Percentiles rank a stretch among this genome's conserved stretches.
Evolutionary conservation across 495 filamentous ascomycete species (phyloP).

Genomic region (Penicillium nucicola): DNA sequence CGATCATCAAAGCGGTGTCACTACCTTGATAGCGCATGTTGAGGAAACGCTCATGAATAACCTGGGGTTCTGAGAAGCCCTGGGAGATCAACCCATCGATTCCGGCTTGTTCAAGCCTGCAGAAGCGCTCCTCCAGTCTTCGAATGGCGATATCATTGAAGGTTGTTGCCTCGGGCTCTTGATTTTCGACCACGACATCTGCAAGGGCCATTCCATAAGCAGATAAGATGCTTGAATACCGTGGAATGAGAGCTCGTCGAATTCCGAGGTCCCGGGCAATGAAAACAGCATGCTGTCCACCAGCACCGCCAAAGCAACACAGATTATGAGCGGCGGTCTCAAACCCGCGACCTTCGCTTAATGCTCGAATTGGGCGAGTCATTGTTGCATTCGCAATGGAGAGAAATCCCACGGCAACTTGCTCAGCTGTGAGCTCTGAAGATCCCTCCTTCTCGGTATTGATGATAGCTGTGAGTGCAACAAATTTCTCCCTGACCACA

Average conservation of each 20-base stretch:
- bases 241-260: slow-evolving; percentile 50
- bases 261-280: slow-evolving; percentile 49
- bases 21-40: slow-evolving; percentile 55
- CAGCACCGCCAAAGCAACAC: slow-evolving; percentile 53
- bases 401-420: slow-evolving; percentile 67
- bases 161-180: slow-evolving; percentile 43
- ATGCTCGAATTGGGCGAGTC: slow-evolving; percentile 50
- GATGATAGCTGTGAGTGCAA: slow-evolving; percentile 86
- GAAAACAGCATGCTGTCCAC: slow-evolving; percentile 52
- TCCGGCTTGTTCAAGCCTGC: slow-evolving; percentile 24
- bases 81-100: slow-evolving; percentile 34
- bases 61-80: slow-evolving; percentile 37
- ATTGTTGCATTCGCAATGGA: slow-evolving; percentile 54
- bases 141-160: slow-evolving; percentile 28
- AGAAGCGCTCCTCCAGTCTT: slow-evolving; percentile 31
- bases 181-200: slow-evolving; percentile 50
- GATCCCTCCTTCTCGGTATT: slow-evolving; percentile 58
- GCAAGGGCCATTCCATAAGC: slow-evolving; percentile 54
- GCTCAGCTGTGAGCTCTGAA: slow-evolving; percentile 78
- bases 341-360: slow-evolving; percentile 50
- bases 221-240: slow-evolving; percentile 49
- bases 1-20: slow-evolving; percentile 52
- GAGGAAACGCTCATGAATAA: slow-evolving; percentile 47
- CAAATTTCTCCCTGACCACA: slow-evolving; percentile 64
- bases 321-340: slow-evolving; percentile 49